Percentiles rank a stretch among this genome's conserved stretches.
phyloP scores from a whole-genome alignment of 2,329 filamentous ascomycete species.

The Mycogone perniciosa region DNA sequence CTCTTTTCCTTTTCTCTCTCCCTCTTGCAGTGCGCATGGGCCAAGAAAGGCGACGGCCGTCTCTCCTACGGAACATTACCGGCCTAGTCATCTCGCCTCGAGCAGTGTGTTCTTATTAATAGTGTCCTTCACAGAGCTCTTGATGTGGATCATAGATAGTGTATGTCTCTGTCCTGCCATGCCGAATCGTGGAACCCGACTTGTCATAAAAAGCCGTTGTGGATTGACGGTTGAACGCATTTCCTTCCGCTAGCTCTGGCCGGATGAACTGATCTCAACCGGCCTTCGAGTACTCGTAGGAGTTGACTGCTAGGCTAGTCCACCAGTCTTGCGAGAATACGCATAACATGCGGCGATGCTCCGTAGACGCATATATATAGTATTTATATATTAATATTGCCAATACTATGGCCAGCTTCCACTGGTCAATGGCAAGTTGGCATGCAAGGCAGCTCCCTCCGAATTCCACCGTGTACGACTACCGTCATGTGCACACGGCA shows the following conservation, averaged over 20 bases:
- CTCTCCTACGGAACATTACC: not conserved
- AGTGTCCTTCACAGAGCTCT: not conserved
- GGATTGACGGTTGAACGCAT: not conserved
- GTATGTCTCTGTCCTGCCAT: not conserved
- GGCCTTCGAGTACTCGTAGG: too few relatives aligned
- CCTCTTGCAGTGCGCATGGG: not conserved
- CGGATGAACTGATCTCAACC: too few relatives aligned
- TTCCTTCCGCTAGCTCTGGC: not conserved
- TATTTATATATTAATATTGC: not conserved
- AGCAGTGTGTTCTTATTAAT: too few relatives aligned
- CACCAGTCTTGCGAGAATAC: not conserved
- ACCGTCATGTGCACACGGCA: not conserved
- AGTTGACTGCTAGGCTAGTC: too few relatives aligned
- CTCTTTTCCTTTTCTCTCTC: not conserved
- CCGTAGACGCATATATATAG: not conserved
- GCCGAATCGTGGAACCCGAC: conserved; percentile 11
- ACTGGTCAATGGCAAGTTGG: not conserved
- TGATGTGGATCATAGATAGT: too few relatives aligned
- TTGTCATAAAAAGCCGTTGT: conserved; percentile 9
- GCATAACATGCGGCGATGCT: not conserved
- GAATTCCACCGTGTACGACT: not conserved
- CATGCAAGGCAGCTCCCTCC: too few relatives aligned
- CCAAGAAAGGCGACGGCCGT: not conserved
- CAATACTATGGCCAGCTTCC: not conserved
- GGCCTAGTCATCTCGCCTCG: too few relatives aligned